Percentiles rank a stretch among this genome's conserved stretches.
These are phyloP conservation scores for Ogataea saltuana DNA, from an alignment of 805 yeast genomes.

Conservation along the genomic window DNA sequence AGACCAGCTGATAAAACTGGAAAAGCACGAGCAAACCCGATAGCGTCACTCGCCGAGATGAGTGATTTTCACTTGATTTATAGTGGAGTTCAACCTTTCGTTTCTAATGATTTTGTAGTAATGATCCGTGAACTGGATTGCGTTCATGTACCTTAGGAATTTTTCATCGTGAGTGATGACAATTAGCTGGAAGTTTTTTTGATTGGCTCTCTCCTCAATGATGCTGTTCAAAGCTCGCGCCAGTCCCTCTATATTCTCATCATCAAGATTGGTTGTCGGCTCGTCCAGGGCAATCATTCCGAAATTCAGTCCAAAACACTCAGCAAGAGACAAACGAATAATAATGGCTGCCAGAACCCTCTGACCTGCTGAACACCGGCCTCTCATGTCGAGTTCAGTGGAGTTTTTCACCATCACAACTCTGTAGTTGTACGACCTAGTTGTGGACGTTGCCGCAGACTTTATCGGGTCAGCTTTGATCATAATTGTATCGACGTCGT, in stretches of 20 bases:
- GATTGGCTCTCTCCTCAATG: slow-evolving; percentile 71
- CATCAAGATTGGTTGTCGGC: slow-evolving; percentile 94
- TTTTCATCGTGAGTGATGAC: slow-evolving; percentile 97
- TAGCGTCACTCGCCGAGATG: slow-evolving; percentile 20
- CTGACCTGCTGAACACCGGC: slow-evolving; percentile 97
- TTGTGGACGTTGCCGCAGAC: slow-evolving; percentile 27
- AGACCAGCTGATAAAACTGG: slow-evolving; percentile 4
- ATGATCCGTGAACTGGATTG: slow-evolving; percentile 81
- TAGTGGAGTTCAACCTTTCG: slow-evolving; percentile 76
- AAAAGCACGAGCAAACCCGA: slow-evolving; percentile 6
- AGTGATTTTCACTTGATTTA: slow-evolving; percentile 40
- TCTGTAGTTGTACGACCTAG: slow-evolving; percentile 82
- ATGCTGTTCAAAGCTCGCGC: slow-evolving; percentile 78
- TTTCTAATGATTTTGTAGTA: slow-evolving; percentile 82
- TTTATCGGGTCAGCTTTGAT: slow-evolving; percentile 74
- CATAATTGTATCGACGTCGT: slow-evolving; percentile 89
- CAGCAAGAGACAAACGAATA: slow-evolving; percentile 88
- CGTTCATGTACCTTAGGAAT: slow-evolving; percentile 82
- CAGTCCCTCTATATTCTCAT: slow-evolving; percentile 82
- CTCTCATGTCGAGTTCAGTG: slow-evolving; percentile 95
- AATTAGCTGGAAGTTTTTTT: slow-evolving; percentile 88
- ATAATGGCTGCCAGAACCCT: slow-evolving; percentile 90
- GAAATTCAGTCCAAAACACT: slow-evolving; percentile 91
- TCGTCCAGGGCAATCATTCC: slow-evolving; percentile 97
- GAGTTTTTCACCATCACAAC: slow-evolving; percentile 95